phyloP scores from a whole-genome alignment of 2,329 filamentous ascomycete species.

The Pseudogymnoascus pannorum region DNA sequence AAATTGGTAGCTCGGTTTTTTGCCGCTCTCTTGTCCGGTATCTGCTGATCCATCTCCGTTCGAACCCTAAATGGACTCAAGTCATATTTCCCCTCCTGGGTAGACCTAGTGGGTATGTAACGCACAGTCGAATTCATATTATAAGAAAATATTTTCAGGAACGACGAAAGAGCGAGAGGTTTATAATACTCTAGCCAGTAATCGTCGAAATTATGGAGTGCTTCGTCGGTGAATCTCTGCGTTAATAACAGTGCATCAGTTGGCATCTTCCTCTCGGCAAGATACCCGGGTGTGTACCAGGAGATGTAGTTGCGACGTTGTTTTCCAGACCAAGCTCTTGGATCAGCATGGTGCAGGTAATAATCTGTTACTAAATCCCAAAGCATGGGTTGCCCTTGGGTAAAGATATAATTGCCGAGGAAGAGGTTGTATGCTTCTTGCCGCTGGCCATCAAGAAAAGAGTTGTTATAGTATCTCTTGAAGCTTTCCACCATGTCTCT shows the following conservation, averaged over 20 bases:
- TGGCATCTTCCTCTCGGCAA: constrained; percentile 48
- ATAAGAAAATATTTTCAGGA: constrained; percentile 86
- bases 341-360: constrained; percentile 86
- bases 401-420: constrained; percentile 88
- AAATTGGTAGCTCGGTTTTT: constrained; percentile 66
- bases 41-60: constrained; percentile 52
- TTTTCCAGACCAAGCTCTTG: constrained; percentile 61
- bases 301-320: constrained; percentile 67
- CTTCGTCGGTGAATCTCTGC: constrained; percentile 19
- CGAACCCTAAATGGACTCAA: constrained; percentile 83
- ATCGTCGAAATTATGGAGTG: constrained; percentile 63
- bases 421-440: constrained; percentile 98
- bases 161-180: constrained; percentile 77
- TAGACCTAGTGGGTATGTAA: constrained; percentile 69
- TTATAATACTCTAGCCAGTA: constrained; percentile 98
- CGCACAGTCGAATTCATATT: constrained; percentile 85
- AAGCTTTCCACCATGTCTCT: constrained; percentile 99
- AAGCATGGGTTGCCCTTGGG: constrained; percentile 82
- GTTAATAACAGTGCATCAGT: constrained; percentile 39
- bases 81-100: constrained; percentile 68
- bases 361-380: constrained; percentile 96
- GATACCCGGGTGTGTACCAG: constrained; percentile 74
- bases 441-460: constrained; percentile 92
- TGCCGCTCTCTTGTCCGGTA: constrained; percentile 51
- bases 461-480: constrained; percentile 98